Conservation (phyloP, 495 filamentous ascomycete genomes). For the Annulohypoxylon nitens region DNA sequence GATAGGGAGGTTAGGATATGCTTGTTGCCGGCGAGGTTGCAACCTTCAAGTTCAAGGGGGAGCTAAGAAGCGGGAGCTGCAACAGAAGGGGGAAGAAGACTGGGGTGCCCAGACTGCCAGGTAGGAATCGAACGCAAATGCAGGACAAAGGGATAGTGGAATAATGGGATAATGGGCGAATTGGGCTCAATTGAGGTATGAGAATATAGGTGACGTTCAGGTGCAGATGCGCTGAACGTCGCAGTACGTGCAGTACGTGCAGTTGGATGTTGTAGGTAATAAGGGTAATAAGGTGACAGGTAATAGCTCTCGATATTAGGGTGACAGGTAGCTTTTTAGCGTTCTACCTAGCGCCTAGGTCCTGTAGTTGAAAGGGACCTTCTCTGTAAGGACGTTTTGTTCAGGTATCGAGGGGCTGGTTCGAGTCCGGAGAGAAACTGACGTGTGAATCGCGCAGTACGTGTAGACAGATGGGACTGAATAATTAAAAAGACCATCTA, state of each 20-base stretch:
- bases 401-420: slow-evolving; percentile 6
- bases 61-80: slow-evolving; percentile 44
- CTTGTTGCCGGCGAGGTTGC: slow-evolving; percentile 45
- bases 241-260: not conserved
- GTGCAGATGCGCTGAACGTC: not conserved
- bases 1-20: slow-evolving; percentile 34
- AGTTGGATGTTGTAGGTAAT: not conserved
- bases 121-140: slow-evolving; percentile 40
- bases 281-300: not conserved
- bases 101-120: slow-evolving; percentile 9
- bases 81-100: slow-evolving; percentile 36
- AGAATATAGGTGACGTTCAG: not conserved
- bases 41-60: slow-evolving; percentile 36
- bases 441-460: not conserved
- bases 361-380: not conserved
- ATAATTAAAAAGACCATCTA: slow-evolving; percentile 1
- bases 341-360: not conserved
- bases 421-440: slow-evolving; percentile 5
- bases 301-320: not conserved
- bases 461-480: not conserved
- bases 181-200: not conserved
- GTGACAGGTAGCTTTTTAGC: not conserved
- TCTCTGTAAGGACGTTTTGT: not conserved
- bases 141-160: slow-evolving; percentile 44
- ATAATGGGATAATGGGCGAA: slow-evolving; percentile 2